Percentiles rank a stretch among this genome's conserved stretches.
Evolutionary conservation across 2,329 filamentous ascomycete genomes (phyloP).

Genomic region (Neoascochyta sp.): DNA sequence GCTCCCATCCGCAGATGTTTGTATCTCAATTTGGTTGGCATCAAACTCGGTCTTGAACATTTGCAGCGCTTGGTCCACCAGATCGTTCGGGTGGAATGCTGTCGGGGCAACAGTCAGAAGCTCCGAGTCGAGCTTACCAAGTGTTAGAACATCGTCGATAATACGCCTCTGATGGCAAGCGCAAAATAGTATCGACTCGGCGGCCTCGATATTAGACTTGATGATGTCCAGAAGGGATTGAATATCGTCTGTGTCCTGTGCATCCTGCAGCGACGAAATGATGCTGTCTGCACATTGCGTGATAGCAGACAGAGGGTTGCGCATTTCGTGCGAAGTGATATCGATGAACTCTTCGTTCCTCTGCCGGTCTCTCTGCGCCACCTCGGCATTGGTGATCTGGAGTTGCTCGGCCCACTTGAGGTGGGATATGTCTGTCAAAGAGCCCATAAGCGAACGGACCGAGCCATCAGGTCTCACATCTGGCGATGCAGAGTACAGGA

Average conservation of each 20-base stretch:
- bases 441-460: slow-evolving; percentile 17
- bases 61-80: slow-evolving; percentile 17
- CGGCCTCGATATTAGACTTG: slow-evolving; percentile 14
- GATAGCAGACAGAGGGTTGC: slow-evolving; percentile 28
- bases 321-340: slow-evolving; percentile 27
- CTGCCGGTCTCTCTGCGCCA: slow-evolving; percentile 9
- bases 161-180: slow-evolving; percentile 28
- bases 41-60: slow-evolving; percentile 26
- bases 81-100: slow-evolving; percentile 6
- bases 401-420: slow-evolving; percentile 33
- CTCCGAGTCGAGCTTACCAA: slow-evolving; percentile 20
- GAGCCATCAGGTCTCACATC: slow-evolving; percentile 1
- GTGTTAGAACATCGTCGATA: slow-evolving; percentile 20
- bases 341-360: slow-evolving; percentile 26
- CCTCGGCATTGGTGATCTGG: slow-evolving; percentile 13
- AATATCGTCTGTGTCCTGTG: slow-evolving; percentile 11
- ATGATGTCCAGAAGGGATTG: slow-evolving; percentile 8
- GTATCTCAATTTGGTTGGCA: slow-evolving; percentile 5
- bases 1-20: slow-evolving; percentile 3
- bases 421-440: slow-evolving; percentile 32
- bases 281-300: slow-evolving; percentile 23
- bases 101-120: slow-evolving; percentile 18
- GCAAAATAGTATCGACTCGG: slow-evolving; percentile 25
- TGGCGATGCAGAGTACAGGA: slow-evolving; percentile 6
- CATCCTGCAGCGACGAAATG: slow-evolving; percentile 7